Evolutionary conservation across 2,329 filamentous ascomycete genomes (phyloP), one percentile per base, ranked within the genome.

Genomic region (Ceratocystis albifundus): DNA sequence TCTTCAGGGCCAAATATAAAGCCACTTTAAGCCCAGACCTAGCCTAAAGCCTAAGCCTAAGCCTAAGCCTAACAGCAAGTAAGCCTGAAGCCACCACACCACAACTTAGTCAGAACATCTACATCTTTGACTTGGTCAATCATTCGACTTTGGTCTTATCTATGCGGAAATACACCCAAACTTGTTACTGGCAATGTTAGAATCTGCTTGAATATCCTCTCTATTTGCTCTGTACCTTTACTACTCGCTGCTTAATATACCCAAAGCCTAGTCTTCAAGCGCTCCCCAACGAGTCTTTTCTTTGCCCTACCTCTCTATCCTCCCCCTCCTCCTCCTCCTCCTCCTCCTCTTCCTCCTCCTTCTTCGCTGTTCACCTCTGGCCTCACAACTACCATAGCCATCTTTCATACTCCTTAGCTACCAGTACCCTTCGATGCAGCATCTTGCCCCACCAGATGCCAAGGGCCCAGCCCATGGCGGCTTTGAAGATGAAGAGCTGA

Each of bases 401-500:
- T 15, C 53, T 25, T 25, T 17, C 6, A 2, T 32, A 4, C 15
- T 36, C 22, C 28, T 32, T 25, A 36, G 25, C 32, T 28, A 12
- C 57, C 4, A 28, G 3, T 17, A 66, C 4, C 10, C 36, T 12
- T 12, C 36, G 36, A 67, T 67, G 66, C 66, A 67, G 46, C 61
- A 67, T 62, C 62, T 67, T 22, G 61, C 66, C 50, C 62, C 32
- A 41, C 66, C 55, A 44, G 66, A 67, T 32, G 66, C 62, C 28
- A 50, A 64, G 53, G 53, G 48, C 28, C 6, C 55, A 20, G 66
- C 64, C 61, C 63, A 66, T 45, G 67, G 67, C 64, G 79, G 78
- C 71, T 88, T 88, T 75, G 88, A 92, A 74, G 88, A 91, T 75
- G 88, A 90, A 79, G 88, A 92, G 78, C 85, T 92, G 70, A 88